phyloP scores from a whole-genome alignment of 148 eudicot genomes.

The Fagopyrum esculentum region DNA sequence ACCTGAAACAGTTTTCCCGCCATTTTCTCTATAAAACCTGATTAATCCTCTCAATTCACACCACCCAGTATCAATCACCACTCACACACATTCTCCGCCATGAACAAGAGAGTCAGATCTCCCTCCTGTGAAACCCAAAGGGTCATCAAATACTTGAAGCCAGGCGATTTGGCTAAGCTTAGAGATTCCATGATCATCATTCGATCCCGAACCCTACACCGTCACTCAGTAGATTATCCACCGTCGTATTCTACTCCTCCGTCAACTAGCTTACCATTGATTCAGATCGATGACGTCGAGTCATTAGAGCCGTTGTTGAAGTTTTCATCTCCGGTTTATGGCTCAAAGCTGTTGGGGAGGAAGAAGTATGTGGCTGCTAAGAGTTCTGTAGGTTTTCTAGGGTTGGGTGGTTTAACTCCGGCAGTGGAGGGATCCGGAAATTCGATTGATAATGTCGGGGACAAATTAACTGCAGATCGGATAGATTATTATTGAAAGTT shows the following conservation, averaged over 20 bases:
- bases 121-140: neutral
- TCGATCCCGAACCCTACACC: neutral
- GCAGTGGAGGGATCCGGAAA: neutral
- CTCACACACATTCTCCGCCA: no score
- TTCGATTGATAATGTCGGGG: neutral
- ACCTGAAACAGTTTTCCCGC: no score
- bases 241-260: neutral
- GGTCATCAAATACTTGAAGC: constrained; percentile 25
- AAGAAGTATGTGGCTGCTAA: constrained; percentile 27
- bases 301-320: constrained; percentile 21
- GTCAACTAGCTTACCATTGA: neutral
- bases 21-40: no score
- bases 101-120: constrained; percentile 12
- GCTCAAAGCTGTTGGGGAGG: constrained; percentile 27
- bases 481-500: no score
- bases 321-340: constrained; percentile 10
- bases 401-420: neutral
- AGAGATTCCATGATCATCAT: constrained; percentile 28
- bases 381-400: neutral
- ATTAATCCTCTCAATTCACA: no score
- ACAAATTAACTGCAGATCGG: no score
- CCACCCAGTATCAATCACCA: no score
- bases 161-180: constrained; percentile 28
- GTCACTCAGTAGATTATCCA: no score
- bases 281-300: constrained; percentile 16